These are phyloP conservation scores for Setaria viridis DNA, from an alignment of 202 grass and related monocot species.

Conservation along the genomic window DNA sequence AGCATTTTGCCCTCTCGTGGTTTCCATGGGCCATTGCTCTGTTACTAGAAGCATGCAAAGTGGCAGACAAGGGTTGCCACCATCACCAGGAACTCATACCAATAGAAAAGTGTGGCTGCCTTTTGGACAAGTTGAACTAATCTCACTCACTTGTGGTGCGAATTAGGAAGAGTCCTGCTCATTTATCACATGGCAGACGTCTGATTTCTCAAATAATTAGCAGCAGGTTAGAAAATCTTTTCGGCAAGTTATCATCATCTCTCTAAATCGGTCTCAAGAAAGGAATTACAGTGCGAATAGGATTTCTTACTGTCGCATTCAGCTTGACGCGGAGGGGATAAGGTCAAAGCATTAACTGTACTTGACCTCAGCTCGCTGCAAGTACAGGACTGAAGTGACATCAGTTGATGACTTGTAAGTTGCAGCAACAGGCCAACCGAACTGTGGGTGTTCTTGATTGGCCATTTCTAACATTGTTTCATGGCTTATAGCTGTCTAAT, in stretches of 20 bases:
- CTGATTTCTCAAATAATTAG: conserved; percentile 10
- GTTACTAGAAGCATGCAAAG: conserved; percentile 38
- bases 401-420: conserved; percentile 1
- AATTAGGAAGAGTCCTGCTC: conserved; percentile 41
- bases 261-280: background rate
- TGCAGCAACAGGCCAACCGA: background rate
- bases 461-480: conserved; percentile 33
- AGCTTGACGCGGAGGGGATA: conserved; percentile 1
- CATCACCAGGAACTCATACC: conserved; percentile 47
- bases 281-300: conserved; percentile 10
- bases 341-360: conserved; percentile 41
- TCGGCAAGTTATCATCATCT: background rate
- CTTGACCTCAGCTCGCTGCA: conserved; percentile 31
- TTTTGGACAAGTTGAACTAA: conserved; percentile 55
- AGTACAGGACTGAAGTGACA: conserved; percentile 56
- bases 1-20: conserved; percentile 34
- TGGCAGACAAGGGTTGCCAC: conserved; percentile 61
- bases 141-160: conserved; percentile 29
- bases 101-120: conserved; percentile 34
- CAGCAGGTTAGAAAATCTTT: background rate
- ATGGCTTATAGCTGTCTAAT: conserved; percentile 42
- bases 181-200: conserved; percentile 40
- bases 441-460: conserved; percentile 33
- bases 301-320: conserved; percentile 38
- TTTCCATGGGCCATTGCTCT: conserved; percentile 43